These are phyloP conservation scores for Debaryomyces subglobosus DNA, from an alignment of 1,139 yeast genomes.

Conservation along the genomic window DNA sequence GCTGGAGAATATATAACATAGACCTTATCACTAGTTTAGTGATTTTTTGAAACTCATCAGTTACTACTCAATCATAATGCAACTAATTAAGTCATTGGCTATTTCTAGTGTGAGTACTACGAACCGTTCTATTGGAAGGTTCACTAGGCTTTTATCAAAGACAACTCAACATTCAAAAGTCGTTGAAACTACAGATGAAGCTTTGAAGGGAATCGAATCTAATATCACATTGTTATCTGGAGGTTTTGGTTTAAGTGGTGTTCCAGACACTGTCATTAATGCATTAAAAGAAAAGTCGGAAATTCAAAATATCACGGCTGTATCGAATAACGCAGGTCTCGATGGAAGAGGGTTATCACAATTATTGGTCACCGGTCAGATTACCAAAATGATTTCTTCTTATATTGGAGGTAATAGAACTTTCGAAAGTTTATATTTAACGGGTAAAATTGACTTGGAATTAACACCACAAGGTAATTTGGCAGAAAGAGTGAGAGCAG, in stretches of 20 bases:
- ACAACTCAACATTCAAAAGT: constrained; percentile 20
- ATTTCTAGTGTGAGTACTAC: neutral
- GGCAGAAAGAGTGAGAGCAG: constrained; percentile 55
- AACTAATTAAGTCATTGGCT: neutral
- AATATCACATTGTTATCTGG: constrained; percentile 43
- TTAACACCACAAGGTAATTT: constrained; percentile 54
- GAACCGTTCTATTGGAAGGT: neutral
- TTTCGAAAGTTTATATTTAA: constrained; percentile 43
- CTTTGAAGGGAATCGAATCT: constrained; percentile 32
- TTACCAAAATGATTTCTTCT: constrained; percentile 49
- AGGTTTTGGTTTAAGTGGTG: constrained; percentile 53
- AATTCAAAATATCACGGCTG: constrained; percentile 44
- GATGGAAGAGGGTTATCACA: constrained; percentile 48
- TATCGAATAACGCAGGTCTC: constrained; percentile 54
- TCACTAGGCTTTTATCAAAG: neutral
- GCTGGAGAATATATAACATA: neutral
- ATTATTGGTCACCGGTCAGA: constrained; percentile 45
- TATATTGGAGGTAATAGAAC: constrained; percentile 51
- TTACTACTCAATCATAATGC: neutral
- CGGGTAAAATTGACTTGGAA: constrained; percentile 49
- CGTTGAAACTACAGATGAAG: constrained; percentile 29
- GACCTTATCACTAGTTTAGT: neutral
- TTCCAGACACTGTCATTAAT: constrained; percentile 48
- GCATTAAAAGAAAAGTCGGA: constrained; percentile 36
- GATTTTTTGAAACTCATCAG: neutral